Base-by-base conservation (phyloP, 306 rosid species). In the Quercus ilex region DNA sequence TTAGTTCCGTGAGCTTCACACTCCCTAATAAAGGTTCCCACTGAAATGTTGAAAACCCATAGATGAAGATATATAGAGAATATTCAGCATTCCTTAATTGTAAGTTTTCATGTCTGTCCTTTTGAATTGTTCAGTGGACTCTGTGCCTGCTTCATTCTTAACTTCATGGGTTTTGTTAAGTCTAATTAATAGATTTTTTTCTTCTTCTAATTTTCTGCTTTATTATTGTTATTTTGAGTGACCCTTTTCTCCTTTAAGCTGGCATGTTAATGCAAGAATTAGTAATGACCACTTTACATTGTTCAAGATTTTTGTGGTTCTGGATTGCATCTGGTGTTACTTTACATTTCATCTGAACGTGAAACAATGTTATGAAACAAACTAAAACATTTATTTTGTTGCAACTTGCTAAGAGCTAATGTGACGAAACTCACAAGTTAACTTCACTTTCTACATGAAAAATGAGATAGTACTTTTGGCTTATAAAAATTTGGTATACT, bases 381-480 rank as follows among this genome's bases (percentile, higher is more conserved):
- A 56, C 25, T 10, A 56, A n/a, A 11, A 56, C 62, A 57, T 20
- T 57, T n/a, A 20, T 57, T 57, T 11, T 57, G 12, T n/a, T 20
- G 62, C 23, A 57, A 20, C 63, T 57, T 28, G 35, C 17, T 63
- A 26, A 41, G 10, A 41, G 19, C 33, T 65, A 5, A 31, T 18
- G 46, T 56, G 1, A 31, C 10, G 69, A 18, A 76, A 78, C 55
- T 86, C 89, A 86, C 92, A 78, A 77, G 86, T 80, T 78, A 73
- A 71, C 18, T 74, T 30, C 33, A n/a, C 35, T 33, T 56, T 56
- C 19, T 8, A 5, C 15, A 15, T 15, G 19, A 15, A 64, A 60
- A 30, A 79, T n/a, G 55, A 65, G 17, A 31, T 31, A 41, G 51
- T 46, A 64, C 76, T 59, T 62, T 55, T 28, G 35, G 35, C 35